These are phyloP conservation scores for Haplosporangium sp. DNA, from an alignment of 371 early-diverging fungal genomes.

Conservation along the genomic window DNA sequence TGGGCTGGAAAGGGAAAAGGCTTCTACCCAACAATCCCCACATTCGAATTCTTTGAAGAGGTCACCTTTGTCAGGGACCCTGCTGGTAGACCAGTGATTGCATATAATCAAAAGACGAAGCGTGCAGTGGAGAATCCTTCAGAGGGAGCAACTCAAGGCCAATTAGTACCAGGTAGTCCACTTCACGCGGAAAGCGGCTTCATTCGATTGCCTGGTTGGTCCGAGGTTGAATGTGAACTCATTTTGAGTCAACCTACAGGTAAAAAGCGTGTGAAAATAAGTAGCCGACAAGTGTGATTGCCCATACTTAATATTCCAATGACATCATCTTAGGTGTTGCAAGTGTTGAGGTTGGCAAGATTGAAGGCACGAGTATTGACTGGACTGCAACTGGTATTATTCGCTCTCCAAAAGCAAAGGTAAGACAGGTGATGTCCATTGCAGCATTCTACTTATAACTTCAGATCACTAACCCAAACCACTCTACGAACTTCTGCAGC, in stretches of 20 bases:
- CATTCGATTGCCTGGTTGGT: conserved; percentile 43
- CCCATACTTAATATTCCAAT: too few species aligned
- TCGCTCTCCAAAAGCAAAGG: conserved; percentile 48
- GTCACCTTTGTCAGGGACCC: conserved; percentile 41
- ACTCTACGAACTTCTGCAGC: not conserved
- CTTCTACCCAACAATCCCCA: conserved; percentile 41
- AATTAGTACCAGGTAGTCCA: conserved; percentile 22
- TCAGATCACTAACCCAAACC: not conserved
- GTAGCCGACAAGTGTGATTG: too few species aligned
- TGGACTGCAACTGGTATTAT: conserved; percentile 26
- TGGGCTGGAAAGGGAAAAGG: conserved; percentile 42
- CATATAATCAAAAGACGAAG: conserved; percentile 37
- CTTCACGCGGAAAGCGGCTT: conserved; percentile 42
- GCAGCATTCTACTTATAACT: not conserved
- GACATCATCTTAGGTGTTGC: conserved; percentile 23
- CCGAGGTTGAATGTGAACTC: conserved; percentile 30
- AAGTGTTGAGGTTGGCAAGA: conserved; percentile 40
- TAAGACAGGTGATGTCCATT: not conserved
- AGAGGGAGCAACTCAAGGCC: not conserved
- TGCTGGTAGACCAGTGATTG: conserved; percentile 38
- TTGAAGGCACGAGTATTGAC: conserved; percentile 24
- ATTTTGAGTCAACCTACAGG: conserved; percentile 47
- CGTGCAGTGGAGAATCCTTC: conserved; percentile 15
- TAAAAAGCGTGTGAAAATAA: not conserved
- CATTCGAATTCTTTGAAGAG: conserved; percentile 47